Evolutionary conservation across 306 rosid genomes (phyloP).

Genomic region (Canavalia ensiformis): DNA sequence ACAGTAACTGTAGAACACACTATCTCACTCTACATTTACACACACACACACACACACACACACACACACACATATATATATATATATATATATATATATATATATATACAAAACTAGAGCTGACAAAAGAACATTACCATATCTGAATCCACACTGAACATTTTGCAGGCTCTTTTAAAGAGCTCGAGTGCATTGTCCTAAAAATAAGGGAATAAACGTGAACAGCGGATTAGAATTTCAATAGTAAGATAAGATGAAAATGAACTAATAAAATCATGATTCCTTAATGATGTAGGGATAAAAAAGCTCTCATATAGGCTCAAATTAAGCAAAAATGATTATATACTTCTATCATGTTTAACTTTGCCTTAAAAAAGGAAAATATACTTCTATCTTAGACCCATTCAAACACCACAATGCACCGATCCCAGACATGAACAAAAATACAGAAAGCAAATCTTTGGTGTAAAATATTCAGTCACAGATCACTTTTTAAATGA

Average conservation of each 20-base stretch:
- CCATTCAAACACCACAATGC: constrained; percentile 33
- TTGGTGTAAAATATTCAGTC: constrained; percentile 1
- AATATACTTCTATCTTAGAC: constrained; percentile 14
- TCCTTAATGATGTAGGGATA: constrained; percentile 24
- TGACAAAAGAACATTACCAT: constrained; percentile 66
- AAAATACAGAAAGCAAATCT: constrained; percentile 4
- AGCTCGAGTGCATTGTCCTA: constrained; percentile 88
- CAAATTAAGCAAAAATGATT: constrained; percentile 28
- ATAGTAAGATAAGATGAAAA: constrained; percentile 4
- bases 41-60: neutral
- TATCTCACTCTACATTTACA: too few species aligned
- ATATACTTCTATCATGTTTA: constrained; percentile 31
- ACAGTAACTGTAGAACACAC: constrained; percentile 34
- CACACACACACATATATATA: neutral
- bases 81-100: neutral
- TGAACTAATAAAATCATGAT: constrained; percentile 23
- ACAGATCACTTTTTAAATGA: constrained; percentile 12
- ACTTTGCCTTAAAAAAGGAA: constrained; percentile 24
- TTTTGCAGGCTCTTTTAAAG: constrained; percentile 90
- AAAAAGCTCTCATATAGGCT: constrained; percentile 4
- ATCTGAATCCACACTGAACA: constrained; percentile 86
- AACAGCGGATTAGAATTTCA: constrained; percentile 36
- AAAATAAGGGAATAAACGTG: constrained; percentile 39
- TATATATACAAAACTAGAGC: neutral
- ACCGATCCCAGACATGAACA: constrained; percentile 24